Conservation (phyloP, 805 yeast genomes). For the Ascoidea asiatica region DNA sequence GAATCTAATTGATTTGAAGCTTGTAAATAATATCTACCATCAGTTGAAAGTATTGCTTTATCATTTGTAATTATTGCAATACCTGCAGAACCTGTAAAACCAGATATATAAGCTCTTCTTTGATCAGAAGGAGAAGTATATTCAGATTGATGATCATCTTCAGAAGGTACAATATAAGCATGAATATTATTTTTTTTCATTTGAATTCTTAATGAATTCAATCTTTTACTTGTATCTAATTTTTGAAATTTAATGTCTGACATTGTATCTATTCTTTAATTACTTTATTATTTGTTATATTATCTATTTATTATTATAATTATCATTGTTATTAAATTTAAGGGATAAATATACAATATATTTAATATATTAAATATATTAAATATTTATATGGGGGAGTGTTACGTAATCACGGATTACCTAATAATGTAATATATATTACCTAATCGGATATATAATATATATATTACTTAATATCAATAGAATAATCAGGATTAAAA, state of each 20-base stretch:
- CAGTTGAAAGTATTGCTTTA: constrained; percentile 37
- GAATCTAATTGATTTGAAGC: constrained; percentile 45
- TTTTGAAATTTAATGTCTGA: constrained; percentile 1
- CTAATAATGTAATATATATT: too few species aligned
- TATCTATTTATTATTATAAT: too few species aligned
- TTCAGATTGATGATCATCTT: constrained; percentile 55
- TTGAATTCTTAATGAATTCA: constrained; percentile 24
- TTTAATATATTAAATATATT: too few species aligned
- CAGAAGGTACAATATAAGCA: constrained; percentile 42
- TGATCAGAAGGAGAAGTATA: constrained; percentile 41
- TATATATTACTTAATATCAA: too few species aligned
- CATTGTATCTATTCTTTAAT: too few species aligned
- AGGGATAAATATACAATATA: too few species aligned
- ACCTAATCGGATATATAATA: too few species aligned
- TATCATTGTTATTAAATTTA: too few species aligned
- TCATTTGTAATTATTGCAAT: constrained; percentile 44
- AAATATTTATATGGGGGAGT: too few species aligned
- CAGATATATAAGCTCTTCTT: constrained; percentile 40
- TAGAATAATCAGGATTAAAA: too few species aligned
- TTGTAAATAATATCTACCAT: constrained; percentile 47
- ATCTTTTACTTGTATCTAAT: constrained; percentile 22
- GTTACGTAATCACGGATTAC: too few species aligned
- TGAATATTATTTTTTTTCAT: constrained; percentile 34
- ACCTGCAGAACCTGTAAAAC: constrained; percentile 52
- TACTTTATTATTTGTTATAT: too few species aligned